phyloP scores from a whole-genome alignment of 495 filamentous ascomycete genomes.

The Aspergillus asperescens region DNA sequence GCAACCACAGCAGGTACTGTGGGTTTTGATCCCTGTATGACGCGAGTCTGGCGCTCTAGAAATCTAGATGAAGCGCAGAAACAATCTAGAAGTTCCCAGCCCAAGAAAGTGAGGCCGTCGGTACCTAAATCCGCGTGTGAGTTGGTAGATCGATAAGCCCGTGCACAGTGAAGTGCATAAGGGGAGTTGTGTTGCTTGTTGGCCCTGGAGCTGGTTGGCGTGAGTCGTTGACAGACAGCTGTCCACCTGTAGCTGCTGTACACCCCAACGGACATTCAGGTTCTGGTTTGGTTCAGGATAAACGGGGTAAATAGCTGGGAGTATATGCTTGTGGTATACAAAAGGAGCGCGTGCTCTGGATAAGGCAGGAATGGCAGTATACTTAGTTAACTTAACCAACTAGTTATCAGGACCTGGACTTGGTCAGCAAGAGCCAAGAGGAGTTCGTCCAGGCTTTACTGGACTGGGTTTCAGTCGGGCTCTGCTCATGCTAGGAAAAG shows the following conservation, averaged over 20 bases:
- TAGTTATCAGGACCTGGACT: background rate
- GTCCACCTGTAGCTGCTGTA: background rate
- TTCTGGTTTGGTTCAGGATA: no score
- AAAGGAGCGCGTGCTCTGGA: background rate
- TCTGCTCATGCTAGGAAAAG: background rate
- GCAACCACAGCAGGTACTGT: conserved; percentile 13
- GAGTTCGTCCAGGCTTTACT: no score
- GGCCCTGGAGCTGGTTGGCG: background rate
- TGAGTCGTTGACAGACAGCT: background rate
- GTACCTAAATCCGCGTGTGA: conserved; percentile 14
- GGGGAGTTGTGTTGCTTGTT: background rate
- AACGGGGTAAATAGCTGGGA: background rate
- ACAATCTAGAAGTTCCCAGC: background rate
- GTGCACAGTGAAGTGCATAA: background rate
- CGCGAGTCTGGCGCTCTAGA: background rate
- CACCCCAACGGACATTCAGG: no score
- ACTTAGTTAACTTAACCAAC: background rate
- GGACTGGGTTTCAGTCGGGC: background rate
- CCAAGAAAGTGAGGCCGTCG: background rate
- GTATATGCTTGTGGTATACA: no score
- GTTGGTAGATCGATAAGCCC: conserved; percentile 3
- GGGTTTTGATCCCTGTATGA: background rate
- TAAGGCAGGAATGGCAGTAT: background rate
- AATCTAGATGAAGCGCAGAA: background rate
- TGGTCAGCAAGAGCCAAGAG: no score